Evolutionary conservation across 495 filamentous ascomycete genomes (phyloP), one percentile per base, ranked within the genome.

Genomic region (Talaromyces thailandensis): DNA sequence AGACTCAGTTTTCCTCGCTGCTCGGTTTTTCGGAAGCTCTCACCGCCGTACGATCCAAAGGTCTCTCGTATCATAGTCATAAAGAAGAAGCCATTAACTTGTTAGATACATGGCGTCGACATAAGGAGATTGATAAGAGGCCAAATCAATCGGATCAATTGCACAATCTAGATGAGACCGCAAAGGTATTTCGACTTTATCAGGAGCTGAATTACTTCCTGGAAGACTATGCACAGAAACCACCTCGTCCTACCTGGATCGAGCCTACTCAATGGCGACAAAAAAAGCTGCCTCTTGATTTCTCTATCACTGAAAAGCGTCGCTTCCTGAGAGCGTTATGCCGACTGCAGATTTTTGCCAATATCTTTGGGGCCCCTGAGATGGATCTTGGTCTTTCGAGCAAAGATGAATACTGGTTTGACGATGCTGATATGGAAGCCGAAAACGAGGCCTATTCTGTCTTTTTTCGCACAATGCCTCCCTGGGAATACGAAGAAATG

Each of bases 401-500:
- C n/a, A 18, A 56, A 56, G 53, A 56, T 9, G 28, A 32, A 18
- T 18, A 32, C 29, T 56, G 29, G 29, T 18, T 32, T 18, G 29
- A 29, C 53, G 9, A 0, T 18, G 14, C 25, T 18, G 28, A 32
- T n/a, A n/a, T 40, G 35, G 16, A 31, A 11, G 32, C 53, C 6
- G 16, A 18, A 56, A 7, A 24, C 4, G 43, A 59, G 7, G 58
- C 58, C 21, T 67, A 62, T 57, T 63, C 61, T 3, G 18, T 67
- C 0, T 69, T 69, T 28, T 67, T 61, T 56, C 63, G 43, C 2
- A 48, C 61, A 3, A 64, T 69, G 48, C 61, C 67, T 40, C 63
- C 61, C 28, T 69, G 67, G 67, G 67, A 67, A 60, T 50, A 48
- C 16, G 60, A 67, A 14, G 65, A 69, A 37, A 67, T 69, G 28